Conservation (phyloP, 2,329 filamentous ascomycete genomes). For the Trichoderma oligosporum region DNA sequence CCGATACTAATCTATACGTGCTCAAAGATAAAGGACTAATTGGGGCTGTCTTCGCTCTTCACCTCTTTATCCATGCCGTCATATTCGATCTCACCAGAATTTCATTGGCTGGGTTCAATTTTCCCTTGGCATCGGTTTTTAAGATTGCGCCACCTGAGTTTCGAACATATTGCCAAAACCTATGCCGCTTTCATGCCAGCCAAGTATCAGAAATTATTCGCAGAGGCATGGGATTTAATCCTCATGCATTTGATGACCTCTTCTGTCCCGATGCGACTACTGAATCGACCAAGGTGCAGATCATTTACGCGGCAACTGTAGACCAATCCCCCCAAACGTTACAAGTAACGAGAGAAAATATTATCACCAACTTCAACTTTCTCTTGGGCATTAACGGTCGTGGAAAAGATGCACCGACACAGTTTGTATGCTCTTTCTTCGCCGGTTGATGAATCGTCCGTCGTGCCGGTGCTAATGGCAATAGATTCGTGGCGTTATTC, state of each 20-base stretch:
- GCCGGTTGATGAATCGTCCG: neutral
- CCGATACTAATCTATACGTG: slow-evolving; percentile 24
- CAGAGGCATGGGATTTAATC: slow-evolving; percentile 20
- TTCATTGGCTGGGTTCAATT: slow-evolving; percentile 27
- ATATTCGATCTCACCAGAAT: slow-evolving; percentile 27
- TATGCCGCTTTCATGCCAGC: slow-evolving; percentile 26
- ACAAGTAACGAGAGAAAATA: slow-evolving; percentile 23
- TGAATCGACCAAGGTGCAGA: slow-evolving; percentile 29
- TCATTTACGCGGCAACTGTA: slow-evolving; percentile 27
- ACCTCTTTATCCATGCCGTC: slow-evolving; percentile 27
- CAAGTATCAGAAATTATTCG: slow-evolving; percentile 25
- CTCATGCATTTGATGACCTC: slow-evolving; percentile 25
- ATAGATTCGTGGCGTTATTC: slow-evolving; percentile 22
- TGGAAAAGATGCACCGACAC: slow-evolving; percentile 22
- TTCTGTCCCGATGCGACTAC: slow-evolving; percentile 25
- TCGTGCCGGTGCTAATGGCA: neutral
- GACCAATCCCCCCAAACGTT: slow-evolving; percentile 22
- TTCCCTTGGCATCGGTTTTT: slow-evolving; percentile 26
- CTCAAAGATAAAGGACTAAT: slow-evolving; percentile 23
- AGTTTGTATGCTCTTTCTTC: slow-evolving; percentile 13
- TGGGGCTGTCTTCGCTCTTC: slow-evolving; percentile 26
- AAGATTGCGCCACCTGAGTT: slow-evolving; percentile 24
- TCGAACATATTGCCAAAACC: slow-evolving; percentile 23
- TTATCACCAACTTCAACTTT: slow-evolving; percentile 24
- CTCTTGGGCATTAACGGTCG: slow-evolving; percentile 19